Conservation (phyloP, 1,284 basidiomycete genomes). For the Heterobasidion parviporum region DNA sequence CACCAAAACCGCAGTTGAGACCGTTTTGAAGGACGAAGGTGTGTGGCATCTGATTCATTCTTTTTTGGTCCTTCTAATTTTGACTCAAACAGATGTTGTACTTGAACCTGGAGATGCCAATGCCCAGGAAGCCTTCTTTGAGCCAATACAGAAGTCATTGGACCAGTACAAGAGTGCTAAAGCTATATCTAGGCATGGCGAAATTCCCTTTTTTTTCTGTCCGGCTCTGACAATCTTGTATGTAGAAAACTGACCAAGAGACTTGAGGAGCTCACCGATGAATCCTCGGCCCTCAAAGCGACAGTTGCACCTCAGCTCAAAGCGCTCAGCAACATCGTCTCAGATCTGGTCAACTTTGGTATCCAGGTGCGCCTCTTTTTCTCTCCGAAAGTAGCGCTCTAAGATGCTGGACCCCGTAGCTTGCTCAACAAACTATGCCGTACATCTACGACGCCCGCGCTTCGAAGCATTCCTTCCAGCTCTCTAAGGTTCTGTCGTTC, state of each 20-base stretch:
- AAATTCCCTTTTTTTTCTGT: slow-evolving; percentile 5
- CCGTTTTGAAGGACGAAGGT: slow-evolving; percentile 73
- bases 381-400: background rate
- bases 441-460: slow-evolving; percentile 71
- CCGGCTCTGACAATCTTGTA: background rate
- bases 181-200: slow-evolving; percentile 62
- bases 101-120: slow-evolving; percentile 69
- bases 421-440: slow-evolving; percentile 80
- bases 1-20: slow-evolving; percentile 76
- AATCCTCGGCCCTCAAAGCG: slow-evolving; percentile 63
- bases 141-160: slow-evolving; percentile 74
- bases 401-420: slow-evolving; percentile 28
- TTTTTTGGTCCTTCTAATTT: background rate
- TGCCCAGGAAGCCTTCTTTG: slow-evolving; percentile 66
- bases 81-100: slow-evolving; percentile 46
- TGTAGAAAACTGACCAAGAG: slow-evolving; percentile 79
- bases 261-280: slow-evolving; percentile 70
- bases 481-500: slow-evolving; percentile 62
- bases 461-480: slow-evolving; percentile 70
- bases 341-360: slow-evolving; percentile 83
- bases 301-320: slow-evolving; percentile 68
- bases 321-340: slow-evolving; percentile 60
- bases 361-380: slow-evolving; percentile 54
- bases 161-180: slow-evolving; percentile 80
- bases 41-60: slow-evolving; percentile 12